Evolutionary conservation across 352 stramenopile species (phyloP).

Genomic region (Phytophthora citrophthora): DNA sequence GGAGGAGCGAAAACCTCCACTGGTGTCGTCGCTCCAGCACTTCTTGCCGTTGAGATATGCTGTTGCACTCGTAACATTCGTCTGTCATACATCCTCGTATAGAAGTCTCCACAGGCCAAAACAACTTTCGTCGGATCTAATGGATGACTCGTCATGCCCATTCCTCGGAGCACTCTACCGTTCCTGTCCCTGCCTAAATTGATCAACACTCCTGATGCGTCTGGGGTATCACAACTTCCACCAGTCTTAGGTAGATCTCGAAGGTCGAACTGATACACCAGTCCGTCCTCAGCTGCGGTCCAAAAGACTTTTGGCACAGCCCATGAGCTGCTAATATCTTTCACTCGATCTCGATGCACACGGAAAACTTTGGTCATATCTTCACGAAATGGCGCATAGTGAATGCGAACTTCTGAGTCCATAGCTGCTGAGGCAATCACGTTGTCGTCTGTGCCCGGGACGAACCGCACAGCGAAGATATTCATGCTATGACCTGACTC

Average conservation of each 20-base stretch:
- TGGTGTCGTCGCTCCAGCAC: slow-evolving; percentile 47
- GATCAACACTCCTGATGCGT: slow-evolving; percentile 64
- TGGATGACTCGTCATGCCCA: slow-evolving; percentile 78
- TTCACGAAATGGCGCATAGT: slow-evolving; percentile 81
- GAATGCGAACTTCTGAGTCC: slow-evolving; percentile 87
- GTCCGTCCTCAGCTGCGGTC: slow-evolving; percentile 85
- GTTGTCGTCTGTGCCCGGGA: slow-evolving; percentile 81
- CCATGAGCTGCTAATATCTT: slow-evolving; percentile 76
- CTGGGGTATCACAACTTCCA: slow-evolving; percentile 36
- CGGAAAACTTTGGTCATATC: slow-evolving; percentile 70
- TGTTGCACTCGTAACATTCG: slow-evolving; percentile 74
- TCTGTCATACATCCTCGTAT: slow-evolving; percentile 79
- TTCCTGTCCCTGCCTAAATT: slow-evolving; percentile 63
- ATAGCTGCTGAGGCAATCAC: slow-evolving; percentile 80
- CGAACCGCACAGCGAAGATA: slow-evolving; percentile 90
- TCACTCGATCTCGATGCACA: slow-evolving; percentile 79
- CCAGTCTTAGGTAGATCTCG: slow-evolving; percentile 54
- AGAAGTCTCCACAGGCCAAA: slow-evolving; percentile 81
- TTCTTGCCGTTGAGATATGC: slow-evolving; percentile 24
- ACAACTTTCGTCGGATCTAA: slow-evolving; percentile 76
- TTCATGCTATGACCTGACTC: slow-evolving; percentile 81
- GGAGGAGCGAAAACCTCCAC: slow-evolving; percentile 75
- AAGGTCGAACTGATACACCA: slow-evolving; percentile 87
- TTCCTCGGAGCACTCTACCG: slow-evolving; percentile 57
- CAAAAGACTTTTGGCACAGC: slow-evolving; percentile 84